A percentile compares a stretch with the other conserved stretches of the same genome.
These are phyloP conservation scores for Ulvella scutata DNA, from an alignment of 139 green algal genomes.

Conservation along the genomic window DNA sequence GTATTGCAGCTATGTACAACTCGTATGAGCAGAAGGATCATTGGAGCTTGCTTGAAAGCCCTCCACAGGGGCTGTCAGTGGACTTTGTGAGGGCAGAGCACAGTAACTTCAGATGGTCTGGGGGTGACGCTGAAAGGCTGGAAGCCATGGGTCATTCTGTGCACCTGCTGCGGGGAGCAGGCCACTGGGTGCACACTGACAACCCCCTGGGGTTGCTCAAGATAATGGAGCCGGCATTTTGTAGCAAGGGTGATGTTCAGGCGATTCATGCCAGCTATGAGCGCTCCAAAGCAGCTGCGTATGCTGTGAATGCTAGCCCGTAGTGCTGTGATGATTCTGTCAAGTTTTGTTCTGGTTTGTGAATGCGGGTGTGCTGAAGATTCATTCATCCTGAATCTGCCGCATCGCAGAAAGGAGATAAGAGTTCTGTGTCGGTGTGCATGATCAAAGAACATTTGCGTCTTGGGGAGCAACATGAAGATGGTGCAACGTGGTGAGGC, in stretches of 20 bases:
- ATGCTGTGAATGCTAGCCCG: too few species aligned
- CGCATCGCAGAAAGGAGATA: too few species aligned
- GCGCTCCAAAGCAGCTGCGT: too few species aligned
- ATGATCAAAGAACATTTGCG: too few species aligned
- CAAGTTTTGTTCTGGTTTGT: too few species aligned
- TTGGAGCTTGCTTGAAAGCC: slow-evolving; percentile 55
- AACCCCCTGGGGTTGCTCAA: slow-evolving; percentile 63
- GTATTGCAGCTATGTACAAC: slow-evolving; percentile 72
- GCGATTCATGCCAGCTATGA: not conserved
- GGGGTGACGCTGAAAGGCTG: slow-evolving; percentile 38
- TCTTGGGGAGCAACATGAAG: too few species aligned
- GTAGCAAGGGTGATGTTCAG: not conserved
- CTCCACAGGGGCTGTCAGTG: slow-evolving; percentile 47
- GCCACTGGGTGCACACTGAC: slow-evolving; percentile 82
- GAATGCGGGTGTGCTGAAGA: too few species aligned
- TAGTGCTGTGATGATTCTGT: too few species aligned
- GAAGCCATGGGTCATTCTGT: slow-evolving; percentile 42
- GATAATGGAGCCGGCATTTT: slow-evolving; percentile 58
- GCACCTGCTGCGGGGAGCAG: slow-evolving; percentile 49
- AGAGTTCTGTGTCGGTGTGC: too few species aligned
- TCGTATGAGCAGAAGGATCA: slow-evolving; percentile 61
- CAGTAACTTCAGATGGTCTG: slow-evolving; percentile 40
- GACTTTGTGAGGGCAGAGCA: slow-evolving; percentile 71
- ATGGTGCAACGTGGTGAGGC: too few species aligned
- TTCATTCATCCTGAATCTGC: too few species aligned